Evolutionary conservation across 345 rosid genomes (phyloP).

Genomic region (Isatis tinctoria): DNA sequence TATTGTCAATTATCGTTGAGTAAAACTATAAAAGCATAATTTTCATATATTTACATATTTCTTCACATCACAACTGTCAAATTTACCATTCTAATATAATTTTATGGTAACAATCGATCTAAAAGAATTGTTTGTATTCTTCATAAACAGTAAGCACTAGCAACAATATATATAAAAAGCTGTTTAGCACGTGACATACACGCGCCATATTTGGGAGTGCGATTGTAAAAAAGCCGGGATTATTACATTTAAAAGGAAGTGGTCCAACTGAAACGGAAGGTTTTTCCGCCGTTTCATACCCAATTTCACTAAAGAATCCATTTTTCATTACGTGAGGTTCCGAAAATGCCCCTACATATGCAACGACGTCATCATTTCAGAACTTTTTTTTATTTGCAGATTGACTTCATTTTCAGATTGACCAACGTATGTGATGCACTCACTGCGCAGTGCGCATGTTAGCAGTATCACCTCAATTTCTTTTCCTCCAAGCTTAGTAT

Average conservation of each 20-base stretch:
- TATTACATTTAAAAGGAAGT: too few relatives aligned
- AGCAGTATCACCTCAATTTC: background rate
- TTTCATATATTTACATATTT: too few relatives aligned
- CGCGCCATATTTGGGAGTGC: background rate
- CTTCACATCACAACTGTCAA: background rate
- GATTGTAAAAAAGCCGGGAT: too few relatives aligned
- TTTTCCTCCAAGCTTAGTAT: background rate
- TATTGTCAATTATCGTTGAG: too few relatives aligned
- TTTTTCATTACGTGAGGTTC: too few relatives aligned
- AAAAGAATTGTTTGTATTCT: background rate
- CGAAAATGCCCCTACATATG: constrained; percentile 12
- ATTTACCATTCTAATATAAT: too few relatives aligned
- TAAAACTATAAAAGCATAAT: too few relatives aligned
- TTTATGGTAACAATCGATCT: background rate
- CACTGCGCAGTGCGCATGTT: background rate
- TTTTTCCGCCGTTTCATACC: constrained; percentile 35
- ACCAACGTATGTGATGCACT: background rate
- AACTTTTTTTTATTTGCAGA: too few relatives aligned
- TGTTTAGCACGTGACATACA: background rate
- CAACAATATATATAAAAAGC: background rate
- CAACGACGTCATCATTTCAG: constrained; percentile 12
- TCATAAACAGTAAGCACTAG: background rate
- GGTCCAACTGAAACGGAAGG: constrained; percentile 31
- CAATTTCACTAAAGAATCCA: constrained; percentile 20
- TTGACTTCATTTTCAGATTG: too few relatives aligned